A percentile compares a stretch with the other conserved stretches of the same genome.
phyloP scores from a whole-genome alignment of 1,284 basidiomycete genomes.

The Trametes sp. region DNA sequence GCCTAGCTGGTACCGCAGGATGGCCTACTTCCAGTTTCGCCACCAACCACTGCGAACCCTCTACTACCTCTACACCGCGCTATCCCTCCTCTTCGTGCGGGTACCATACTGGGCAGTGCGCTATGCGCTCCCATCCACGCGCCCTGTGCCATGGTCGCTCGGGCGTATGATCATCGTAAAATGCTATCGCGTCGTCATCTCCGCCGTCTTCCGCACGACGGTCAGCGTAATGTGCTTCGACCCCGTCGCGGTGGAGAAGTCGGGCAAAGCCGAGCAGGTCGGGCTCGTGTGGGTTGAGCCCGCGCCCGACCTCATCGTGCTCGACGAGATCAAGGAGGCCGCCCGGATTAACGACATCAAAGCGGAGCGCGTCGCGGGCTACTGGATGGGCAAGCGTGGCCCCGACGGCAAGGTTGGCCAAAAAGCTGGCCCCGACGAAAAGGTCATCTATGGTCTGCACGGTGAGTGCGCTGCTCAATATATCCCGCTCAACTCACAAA shows the following conservation, averaged over 20 bases:
- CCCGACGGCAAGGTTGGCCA: conserved; percentile 17
- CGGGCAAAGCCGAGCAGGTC: conserved; percentile 7
- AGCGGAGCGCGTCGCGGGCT: conserved; percentile 24
- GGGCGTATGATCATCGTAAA: conserved; percentile 48
- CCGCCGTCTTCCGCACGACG: conserved; percentile 6
- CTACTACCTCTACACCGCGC: conserved; percentile 48
- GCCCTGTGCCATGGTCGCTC: conserved; percentile 44
- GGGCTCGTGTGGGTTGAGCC: conserved; percentile 34
- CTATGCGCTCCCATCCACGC: conserved; percentile 33
- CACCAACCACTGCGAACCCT: conserved; percentile 40
- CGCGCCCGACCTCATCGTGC: conserved; percentile 24
- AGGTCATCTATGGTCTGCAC: conserved; percentile 33
- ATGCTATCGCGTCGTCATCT: conserved; percentile 38
- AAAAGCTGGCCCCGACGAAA: conserved; percentile 26
- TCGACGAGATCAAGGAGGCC: conserved; percentile 26
- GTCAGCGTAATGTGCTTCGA: conserved; percentile 5
- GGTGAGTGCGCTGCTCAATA: conserved; percentile 18
- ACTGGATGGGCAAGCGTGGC: conserved; percentile 28
- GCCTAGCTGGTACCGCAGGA: neutral
- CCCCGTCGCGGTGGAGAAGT: conserved; percentile 11
- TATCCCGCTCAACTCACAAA: conserved; percentile 36
- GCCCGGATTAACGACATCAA: conserved; percentile 28
- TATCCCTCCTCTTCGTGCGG: conserved; percentile 48
- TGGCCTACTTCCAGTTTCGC: conserved; percentile 20
- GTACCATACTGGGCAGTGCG: conserved; percentile 54